Evolutionary conservation across 306 rosid species (phyloP), one percentile per base, ranked within the genome.

Genomic region (Senna tora): DNA sequence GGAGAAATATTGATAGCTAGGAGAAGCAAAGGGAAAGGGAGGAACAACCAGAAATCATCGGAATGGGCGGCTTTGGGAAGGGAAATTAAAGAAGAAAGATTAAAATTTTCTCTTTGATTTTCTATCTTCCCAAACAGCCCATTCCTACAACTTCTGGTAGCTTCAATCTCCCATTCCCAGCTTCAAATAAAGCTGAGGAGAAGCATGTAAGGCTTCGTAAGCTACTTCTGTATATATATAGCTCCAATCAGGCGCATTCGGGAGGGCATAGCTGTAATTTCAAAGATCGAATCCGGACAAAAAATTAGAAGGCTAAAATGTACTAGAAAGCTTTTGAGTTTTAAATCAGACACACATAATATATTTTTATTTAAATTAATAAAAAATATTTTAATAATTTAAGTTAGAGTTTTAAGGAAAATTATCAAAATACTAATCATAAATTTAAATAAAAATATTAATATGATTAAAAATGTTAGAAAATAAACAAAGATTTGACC

Each of bases 61-160:
- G 90, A 83, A 83, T 83, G 88, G 86, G 86, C 75, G 79, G 79
- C 63, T 63, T 86, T 83, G 90, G 90, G 79, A 83, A 86, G 80
- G 21, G 67, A 39, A 67, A 46, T 0, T n/a, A n/a, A 25, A 25
- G 30, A 0, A 9, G 52, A 28, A 9, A 33, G 5, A 1, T 2
- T 2, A 10, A 21, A 12, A 13, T 11, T 38, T 65, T 43, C 32
- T 5, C 9, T 36, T 3, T 22, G 28, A 14, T 2, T 73, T 46
- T 45, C 65, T 45, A 71, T 62, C 85, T 7, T 85, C 81, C 87
- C 90, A 83, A 86, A 32, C 62, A 9, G 73, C 87, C 85, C 87
- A 86, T 75, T 83, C 85, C 90, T 16, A 75, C 83, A 80, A 86
- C 52, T 75, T 75, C 76, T 78, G 47, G 77, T 16, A 7, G 78